These are phyloP conservation scores for Linum lewisii DNA, from an alignment of 345 rosid species.

Conservation along the genomic window DNA sequence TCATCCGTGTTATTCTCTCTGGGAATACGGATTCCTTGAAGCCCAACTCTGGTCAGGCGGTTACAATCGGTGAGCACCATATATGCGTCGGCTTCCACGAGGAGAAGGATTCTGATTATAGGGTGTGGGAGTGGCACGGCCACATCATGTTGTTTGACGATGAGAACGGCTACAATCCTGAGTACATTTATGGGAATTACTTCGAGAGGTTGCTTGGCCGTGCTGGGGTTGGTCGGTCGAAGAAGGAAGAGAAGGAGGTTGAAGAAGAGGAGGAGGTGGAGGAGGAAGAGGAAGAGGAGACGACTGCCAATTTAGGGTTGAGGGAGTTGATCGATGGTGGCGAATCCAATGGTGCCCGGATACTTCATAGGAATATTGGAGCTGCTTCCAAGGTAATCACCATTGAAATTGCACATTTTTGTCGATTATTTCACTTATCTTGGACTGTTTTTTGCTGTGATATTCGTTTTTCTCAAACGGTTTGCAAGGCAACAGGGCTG, in stretches of 20 bases:
- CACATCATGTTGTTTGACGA: slow-evolving; percentile 92
- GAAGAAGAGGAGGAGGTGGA: slow-evolving; percentile 21
- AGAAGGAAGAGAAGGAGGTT: slow-evolving; percentile 22
- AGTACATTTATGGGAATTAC: slow-evolving; percentile 94
- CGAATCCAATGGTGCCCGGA: slow-evolving; percentile 46
- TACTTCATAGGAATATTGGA: slow-evolving; percentile 73
- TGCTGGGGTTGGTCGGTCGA: slow-evolving; percentile 14
- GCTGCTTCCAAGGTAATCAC: slow-evolving; percentile 45
- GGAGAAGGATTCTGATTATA: slow-evolving; percentile 72
- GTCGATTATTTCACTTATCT: background rate
- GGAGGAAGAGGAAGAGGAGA: slow-evolving; percentile 35
- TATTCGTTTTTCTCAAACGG: background rate
- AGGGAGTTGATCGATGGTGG: slow-evolving; percentile 74
- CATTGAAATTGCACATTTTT: background rate
- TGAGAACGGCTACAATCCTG: slow-evolving; percentile 72
- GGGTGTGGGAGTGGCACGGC: slow-evolving; percentile 99
- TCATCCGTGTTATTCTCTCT: slow-evolving; percentile 55
- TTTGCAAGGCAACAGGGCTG: background rate
- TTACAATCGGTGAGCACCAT: slow-evolving; percentile 76
- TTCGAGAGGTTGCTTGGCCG: slow-evolving; percentile 74
- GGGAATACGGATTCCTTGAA: slow-evolving; percentile 66
- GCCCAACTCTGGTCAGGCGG: slow-evolving; percentile 93
- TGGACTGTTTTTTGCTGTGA: background rate
- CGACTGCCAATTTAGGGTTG: slow-evolving; percentile 54
- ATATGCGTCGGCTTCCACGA: slow-evolving; percentile 82